Conservation (phyloP, 345 rosid genomes). For the Balakata baccata region DNA sequence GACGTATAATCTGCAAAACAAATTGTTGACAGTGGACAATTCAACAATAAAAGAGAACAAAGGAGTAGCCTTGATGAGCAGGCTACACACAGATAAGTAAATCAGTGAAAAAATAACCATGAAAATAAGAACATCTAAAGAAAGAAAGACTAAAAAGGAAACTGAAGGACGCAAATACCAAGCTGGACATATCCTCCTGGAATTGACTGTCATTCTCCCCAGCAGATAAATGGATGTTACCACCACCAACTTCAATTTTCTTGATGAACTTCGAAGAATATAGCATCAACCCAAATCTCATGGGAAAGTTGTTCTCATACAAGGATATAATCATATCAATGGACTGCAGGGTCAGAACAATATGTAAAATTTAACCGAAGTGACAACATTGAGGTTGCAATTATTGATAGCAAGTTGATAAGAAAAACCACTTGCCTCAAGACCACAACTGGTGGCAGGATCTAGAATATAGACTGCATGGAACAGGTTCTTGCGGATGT, state of each 20-base stretch:
- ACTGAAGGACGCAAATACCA: slow-evolving; percentile 54
- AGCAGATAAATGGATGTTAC: slow-evolving; percentile 39
- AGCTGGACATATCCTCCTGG: slow-evolving; percentile 73
- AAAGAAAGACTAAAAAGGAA: slow-evolving; percentile 9
- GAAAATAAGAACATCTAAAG: background rate
- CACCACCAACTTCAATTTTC: slow-evolving; percentile 56
- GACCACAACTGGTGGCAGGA: slow-evolving; percentile 84
- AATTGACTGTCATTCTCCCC: slow-evolving; percentile 40
- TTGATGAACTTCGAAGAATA: slow-evolving; percentile 68
- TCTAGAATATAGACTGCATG: slow-evolving; percentile 94
- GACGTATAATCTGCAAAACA: slow-evolving; percentile 75
- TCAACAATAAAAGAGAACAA: slow-evolving; percentile 5
- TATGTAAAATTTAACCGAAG: slow-evolving; percentile 13
- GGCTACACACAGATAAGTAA: slow-evolving; percentile 5
- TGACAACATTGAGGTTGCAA: background rate
- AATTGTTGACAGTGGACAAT: slow-evolving; percentile 5
- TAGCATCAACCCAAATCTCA: slow-evolving; percentile 88
- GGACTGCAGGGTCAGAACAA: slow-evolving; percentile 53
- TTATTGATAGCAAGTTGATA: background rate
- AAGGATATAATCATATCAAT: slow-evolving; percentile 65
- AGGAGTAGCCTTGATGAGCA: background rate
- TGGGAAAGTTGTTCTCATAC: slow-evolving; percentile 74
- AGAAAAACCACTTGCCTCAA: slow-evolving; percentile 60
- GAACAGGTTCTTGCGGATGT: slow-evolving; percentile 88
- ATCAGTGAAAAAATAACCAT: background rate